phyloP scores from a whole-genome alignment of 2,329 filamentous ascomycete genomes.

The Neonectria ditissima region DNA sequence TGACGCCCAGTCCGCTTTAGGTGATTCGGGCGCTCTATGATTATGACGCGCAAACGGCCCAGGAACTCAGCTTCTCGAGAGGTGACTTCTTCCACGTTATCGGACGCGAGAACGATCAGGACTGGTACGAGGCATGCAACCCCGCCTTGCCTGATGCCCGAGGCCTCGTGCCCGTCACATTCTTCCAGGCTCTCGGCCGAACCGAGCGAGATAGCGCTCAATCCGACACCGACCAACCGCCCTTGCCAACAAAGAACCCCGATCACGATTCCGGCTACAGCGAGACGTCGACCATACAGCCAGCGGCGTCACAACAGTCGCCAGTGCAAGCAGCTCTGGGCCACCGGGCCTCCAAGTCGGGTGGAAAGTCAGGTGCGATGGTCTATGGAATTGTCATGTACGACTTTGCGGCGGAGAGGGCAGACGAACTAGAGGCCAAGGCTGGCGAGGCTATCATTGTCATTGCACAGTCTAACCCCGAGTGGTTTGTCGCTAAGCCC shows the following conservation, averaged over 20 bases:
- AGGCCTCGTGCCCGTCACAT: conserved; percentile 92
- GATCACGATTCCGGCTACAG: conserved; percentile 92
- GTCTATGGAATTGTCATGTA: conserved; percentile 98
- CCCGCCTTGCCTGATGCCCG: conserved; percentile 87
- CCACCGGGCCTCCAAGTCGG: conserved; percentile 63
- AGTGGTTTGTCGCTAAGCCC: conserved; percentile 99
- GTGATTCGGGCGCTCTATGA: conserved; percentile 98
- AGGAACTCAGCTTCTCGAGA: conserved; percentile 90
- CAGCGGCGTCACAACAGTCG: conserved; percentile 23
- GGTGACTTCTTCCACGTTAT: conserved; percentile 99
- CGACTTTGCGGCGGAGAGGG: conserved; percentile 92
- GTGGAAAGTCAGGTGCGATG: conserved; percentile 77
- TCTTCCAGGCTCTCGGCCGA: conserved; percentile 92
- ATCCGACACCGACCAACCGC: conserved; percentile 65
- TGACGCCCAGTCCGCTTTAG: conserved; percentile 58
- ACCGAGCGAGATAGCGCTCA: conserved; percentile 89
- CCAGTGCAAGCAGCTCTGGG: conserved; percentile 39
- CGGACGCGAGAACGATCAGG: conserved; percentile 89
- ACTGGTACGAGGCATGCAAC: conserved; percentile 99
- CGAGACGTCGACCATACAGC: conserved; percentile 50
- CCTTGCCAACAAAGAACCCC: conserved; percentile 66
- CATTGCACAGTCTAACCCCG: conserved; percentile 96
- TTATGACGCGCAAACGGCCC: conserved; percentile 80
- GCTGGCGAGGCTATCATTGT: conserved; percentile 97
- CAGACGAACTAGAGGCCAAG: conserved; percentile 96